A percentile compares a stretch with the other conserved stretches of the same genome.
Conservation (phyloP, 345 rosid species). For the Bruguiera gymnorhiza region DNA sequence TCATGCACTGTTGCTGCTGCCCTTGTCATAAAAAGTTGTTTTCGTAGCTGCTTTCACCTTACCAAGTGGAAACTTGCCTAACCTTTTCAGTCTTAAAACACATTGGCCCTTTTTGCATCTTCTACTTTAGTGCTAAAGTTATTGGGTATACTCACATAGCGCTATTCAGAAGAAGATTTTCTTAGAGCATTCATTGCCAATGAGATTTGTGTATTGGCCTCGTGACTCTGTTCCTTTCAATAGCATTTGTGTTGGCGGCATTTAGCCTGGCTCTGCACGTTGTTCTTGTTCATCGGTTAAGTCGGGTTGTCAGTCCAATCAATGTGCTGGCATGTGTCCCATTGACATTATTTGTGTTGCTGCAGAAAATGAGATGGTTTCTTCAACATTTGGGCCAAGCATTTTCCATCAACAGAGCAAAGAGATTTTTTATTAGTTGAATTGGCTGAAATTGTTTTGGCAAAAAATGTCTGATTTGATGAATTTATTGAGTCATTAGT, state of each 20-base stretch:
- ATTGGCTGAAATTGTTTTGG: too few relatives aligned
- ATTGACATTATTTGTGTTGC: too few relatives aligned
- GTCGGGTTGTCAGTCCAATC: too few relatives aligned
- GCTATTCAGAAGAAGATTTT: neutral
- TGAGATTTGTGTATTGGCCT: neutral
- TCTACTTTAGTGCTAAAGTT: conserved; percentile 4
- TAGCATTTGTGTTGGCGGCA: too few relatives aligned
- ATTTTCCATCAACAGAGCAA: neutral
- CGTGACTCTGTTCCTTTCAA: too few relatives aligned
- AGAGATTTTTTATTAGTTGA: neutral
- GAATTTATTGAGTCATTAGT: too few relatives aligned
- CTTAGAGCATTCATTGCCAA: neutral
- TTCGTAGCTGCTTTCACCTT: conserved; percentile 1
- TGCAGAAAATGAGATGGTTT: neutral
- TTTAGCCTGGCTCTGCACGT: too few relatives aligned
- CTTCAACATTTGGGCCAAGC: conserved; percentile 8
- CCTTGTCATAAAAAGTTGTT: neutral
- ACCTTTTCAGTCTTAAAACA: neutral
- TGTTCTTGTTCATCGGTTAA: too few relatives aligned
- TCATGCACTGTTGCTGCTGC: conserved; percentile 6
- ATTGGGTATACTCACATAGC: neutral
- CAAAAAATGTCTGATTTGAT: too few relatives aligned
- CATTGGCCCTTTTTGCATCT: neutral
- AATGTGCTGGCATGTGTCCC: too few relatives aligned
- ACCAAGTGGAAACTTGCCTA: neutral